Base-by-base conservation (phyloP, 2,329 filamentous ascomycete genomes). In the Colletotrichum spaethianum region DNA sequence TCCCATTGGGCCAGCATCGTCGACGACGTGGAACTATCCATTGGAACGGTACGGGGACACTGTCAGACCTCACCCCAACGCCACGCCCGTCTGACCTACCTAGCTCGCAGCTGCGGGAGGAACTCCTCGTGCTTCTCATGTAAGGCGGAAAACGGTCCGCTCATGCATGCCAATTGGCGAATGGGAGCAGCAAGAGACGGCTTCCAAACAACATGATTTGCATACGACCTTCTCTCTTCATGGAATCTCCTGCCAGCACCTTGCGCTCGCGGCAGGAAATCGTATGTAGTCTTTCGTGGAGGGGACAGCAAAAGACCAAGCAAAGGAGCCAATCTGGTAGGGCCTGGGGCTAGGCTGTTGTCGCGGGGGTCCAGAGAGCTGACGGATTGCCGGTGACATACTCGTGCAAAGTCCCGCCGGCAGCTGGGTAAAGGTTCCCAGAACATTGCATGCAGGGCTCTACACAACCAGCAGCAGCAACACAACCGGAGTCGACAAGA, bases 61-160 rank as follows among this genome's bases (percentile, higher is more conserved):
- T 42, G 59, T 63, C 65, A 67, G 40, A 63, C 60, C 38, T 63
- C 56, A 28, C 50, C 48, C 48, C 40, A 31, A 42, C 52, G 52
- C 66, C 50, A 55, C 66, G 60, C 60, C 55, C 67, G 55, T 67
- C 63, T 70, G 67, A 67, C 67, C 55, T 56, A 23, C 50, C 28
- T 36, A 56, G 42, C 57, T 62, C 40, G 46, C 56, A 59, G 68
- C 50, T 57, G 52, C 68, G 63, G 64, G 70, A 70, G 55, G 60
- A 70, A 72, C 59, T 72, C 66, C 66, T 72, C 59, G 70, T 71
- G 69, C 65, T 62, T 64, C 44, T 68, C 57, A 70, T 73, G 67
- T 73, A 73, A 61, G 67, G 70, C 70, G 70, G 70, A 73, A 70
- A 73, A 71, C 67, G 70, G 70, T 71, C 70, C 70, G 67, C 70